Conservation (phyloP, 2,329 filamentous ascomycete genomes). For the Penicillium sp. region DNA sequence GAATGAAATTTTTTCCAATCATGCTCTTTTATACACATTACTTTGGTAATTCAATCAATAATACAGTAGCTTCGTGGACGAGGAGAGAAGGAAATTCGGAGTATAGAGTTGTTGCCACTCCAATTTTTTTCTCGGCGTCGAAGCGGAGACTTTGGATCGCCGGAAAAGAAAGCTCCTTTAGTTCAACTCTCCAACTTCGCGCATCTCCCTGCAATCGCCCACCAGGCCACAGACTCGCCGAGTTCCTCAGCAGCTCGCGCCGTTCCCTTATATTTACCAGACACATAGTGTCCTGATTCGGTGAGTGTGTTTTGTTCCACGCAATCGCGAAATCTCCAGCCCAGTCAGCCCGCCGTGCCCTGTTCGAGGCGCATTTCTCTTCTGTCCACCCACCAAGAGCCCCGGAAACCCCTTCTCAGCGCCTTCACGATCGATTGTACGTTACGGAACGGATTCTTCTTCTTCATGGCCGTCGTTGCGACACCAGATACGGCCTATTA, state of each 20-base stretch:
- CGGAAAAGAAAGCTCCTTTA: slow-evolving; percentile 36
- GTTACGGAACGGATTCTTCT: not conserved
- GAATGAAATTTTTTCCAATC: not conserved
- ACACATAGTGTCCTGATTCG: slow-evolving; percentile 10
- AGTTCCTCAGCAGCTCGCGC: slow-evolving; percentile 18
- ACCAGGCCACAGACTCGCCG: slow-evolving; percentile 21
- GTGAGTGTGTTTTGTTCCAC: slow-evolving; percentile 26
- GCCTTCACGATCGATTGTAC: slow-evolving; percentile 3
- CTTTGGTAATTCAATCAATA: not conserved
- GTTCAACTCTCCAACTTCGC: slow-evolving; percentile 30
- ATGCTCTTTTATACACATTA: not conserved
- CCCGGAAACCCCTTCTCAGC: slow-evolving; percentile 13
- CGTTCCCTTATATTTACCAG: not conserved
- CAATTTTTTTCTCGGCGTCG: slow-evolving; percentile 34
- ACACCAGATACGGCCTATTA: not conserved
- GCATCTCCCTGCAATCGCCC: slow-evolving; percentile 25
- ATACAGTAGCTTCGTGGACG: not conserved
- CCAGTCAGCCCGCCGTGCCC: slow-evolving; percentile 15
- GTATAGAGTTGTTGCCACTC: slow-evolving; percentile 32
- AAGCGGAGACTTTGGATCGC: slow-evolving; percentile 35
- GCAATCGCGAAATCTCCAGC: slow-evolving; percentile 21
- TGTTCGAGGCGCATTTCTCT: slow-evolving; percentile 25
- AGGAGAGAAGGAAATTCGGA: not conserved
- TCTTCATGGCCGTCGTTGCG: not conserved
- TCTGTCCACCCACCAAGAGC: slow-evolving; percentile 18